Conservation (phyloP, 768 basidiomycete species). For the Boletus rufocinnamomeus region DNA sequence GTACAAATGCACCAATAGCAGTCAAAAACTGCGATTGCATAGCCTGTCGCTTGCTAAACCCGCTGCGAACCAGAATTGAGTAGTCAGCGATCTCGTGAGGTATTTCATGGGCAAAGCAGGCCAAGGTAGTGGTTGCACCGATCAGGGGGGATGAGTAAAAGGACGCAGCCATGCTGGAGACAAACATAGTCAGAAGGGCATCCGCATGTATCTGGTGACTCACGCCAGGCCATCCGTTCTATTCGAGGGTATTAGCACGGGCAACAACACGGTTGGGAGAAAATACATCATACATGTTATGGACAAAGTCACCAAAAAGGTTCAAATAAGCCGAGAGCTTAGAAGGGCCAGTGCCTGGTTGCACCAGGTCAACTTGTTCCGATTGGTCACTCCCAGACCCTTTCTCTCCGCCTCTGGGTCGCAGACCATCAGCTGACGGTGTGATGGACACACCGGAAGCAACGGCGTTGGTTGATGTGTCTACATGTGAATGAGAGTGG, state of each 20-base stretch:
- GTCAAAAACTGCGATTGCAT: conserved; percentile 94
- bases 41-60: conserved; percentile 87
- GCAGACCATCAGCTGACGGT: conserved; percentile 48
- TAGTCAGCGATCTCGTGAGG: conserved; percentile 98
- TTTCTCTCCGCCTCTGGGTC: conserved; percentile 43
- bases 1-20: conserved; percentile 88
- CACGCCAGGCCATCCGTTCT: conserved; percentile 94
- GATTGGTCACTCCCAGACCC: conserved; percentile 19
- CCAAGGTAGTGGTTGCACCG: conserved; percentile 92
- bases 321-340: conserved; percentile 92
- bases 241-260: conserved; percentile 18
- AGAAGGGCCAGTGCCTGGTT: conserved; percentile 54
- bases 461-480: conserved; percentile 34
- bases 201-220: conserved; percentile 34
- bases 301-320: conserved; percentile 90
- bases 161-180: conserved; percentile 84
- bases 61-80: conserved; percentile 87
- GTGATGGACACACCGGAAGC: conserved; percentile 51
- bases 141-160: conserved; percentile 95
- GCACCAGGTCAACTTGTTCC: conserved; percentile 26
- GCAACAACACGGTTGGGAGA: conserved; percentile 14
- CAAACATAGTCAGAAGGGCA: conserved; percentile 5
- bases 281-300: conserved; percentile 69
- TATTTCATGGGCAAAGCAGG: conserved; percentile 94
- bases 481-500: conserved; percentile 53